Evolutionary conservation across 257 asterid species (phyloP).

Genomic region (Jasminum sambac): DNA sequence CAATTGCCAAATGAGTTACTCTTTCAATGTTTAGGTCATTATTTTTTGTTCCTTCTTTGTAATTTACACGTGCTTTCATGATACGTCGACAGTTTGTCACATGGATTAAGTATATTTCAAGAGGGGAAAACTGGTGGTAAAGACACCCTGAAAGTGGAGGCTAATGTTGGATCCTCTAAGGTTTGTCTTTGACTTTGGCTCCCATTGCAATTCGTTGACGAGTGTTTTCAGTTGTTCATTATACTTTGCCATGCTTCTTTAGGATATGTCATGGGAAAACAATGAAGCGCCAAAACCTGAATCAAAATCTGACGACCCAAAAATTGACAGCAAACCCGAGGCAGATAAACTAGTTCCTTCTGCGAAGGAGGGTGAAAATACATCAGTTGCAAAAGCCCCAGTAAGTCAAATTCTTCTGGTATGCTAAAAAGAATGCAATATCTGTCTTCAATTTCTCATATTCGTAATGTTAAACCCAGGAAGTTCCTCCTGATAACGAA

Average conservation of each 20-base stretch:
- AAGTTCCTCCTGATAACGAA: conserved; percentile 87
- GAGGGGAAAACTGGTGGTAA: conserved; percentile 66
- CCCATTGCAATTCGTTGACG: conserved; percentile 3
- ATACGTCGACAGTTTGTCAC: conserved; percentile 68
- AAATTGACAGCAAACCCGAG: conserved; percentile 54
- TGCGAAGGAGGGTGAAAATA: conserved; percentile 57
- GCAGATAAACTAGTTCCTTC: conserved; percentile 52
- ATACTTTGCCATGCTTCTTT: background rate
- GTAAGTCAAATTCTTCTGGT: conserved; percentile 41
- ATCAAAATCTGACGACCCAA: conserved; percentile 49
- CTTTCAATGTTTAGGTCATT: background rate
- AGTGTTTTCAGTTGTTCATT: conserved; percentile 17
- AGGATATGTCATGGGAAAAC: conserved; percentile 48
- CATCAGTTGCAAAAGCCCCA: conserved; percentile 50
- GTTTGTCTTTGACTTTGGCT: conserved; percentile 39
- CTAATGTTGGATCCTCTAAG: conserved; percentile 69
- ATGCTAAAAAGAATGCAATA: background rate
- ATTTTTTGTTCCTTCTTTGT: conserved; percentile 7
- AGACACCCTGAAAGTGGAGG: conserved; percentile 71
- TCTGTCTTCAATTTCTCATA: background rate
- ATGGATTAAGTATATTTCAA: conserved; percentile 82
- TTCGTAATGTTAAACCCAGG: conserved; percentile 49
- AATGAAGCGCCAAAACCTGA: conserved; percentile 48
- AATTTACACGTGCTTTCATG: conserved; percentile 8
- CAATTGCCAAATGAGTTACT: conserved; percentile 1